Evolutionary conservation across 768 basidiomycete species (phyloP), one percentile per base, ranked within the genome.

Genomic region (Phlebiopsis flavidoalba): DNA sequence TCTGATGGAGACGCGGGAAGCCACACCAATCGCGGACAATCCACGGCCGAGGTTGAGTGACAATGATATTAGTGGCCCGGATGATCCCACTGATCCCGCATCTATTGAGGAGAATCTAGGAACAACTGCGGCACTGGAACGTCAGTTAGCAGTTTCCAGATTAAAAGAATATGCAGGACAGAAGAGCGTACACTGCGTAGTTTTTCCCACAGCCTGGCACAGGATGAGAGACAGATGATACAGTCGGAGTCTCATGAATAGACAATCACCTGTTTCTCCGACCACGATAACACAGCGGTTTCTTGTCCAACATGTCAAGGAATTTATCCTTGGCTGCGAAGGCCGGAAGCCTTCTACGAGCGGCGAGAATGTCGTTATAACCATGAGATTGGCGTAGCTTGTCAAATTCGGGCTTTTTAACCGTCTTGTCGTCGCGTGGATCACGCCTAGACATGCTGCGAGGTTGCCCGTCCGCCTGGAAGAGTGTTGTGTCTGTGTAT

Each of bases 1-100:
- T 98, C 95, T n/a, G 31, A 86, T 75, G 17, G 93, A 90, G 35
- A 97, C 95, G 53, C 95, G 87, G 11, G 87, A 79, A 3, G 95
- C 89, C 5, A 98, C 91, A 0, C 92, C 91, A 53, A 95, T 84
- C 1, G 95, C 95, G 19, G 93, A 90, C 11, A 96, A 82, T 67
- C 94, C n/a, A n/a, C n/a, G n/a, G 80, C 21, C 95, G 84, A 17
- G 95, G 95, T 66, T 98, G 95, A 0, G 95, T 96, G 5, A 95
- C 78, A 45, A 97, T 74, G 54, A 98, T 93, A n/a, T 1, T 83
- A 88, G 10, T n/a, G n/a, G 86, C 86, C 24, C n/a, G n/a, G 77
- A 75, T 3, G 86, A 82, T 11, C 93, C n/a, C 93, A 17, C 73
- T n/a, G 74, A 15, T n/a, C 77, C 76, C 0, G 80, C 76, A 8